Base-by-base conservation (phyloP, 768 basidiomycete genomes). In the Lactarius indigo region DNA sequence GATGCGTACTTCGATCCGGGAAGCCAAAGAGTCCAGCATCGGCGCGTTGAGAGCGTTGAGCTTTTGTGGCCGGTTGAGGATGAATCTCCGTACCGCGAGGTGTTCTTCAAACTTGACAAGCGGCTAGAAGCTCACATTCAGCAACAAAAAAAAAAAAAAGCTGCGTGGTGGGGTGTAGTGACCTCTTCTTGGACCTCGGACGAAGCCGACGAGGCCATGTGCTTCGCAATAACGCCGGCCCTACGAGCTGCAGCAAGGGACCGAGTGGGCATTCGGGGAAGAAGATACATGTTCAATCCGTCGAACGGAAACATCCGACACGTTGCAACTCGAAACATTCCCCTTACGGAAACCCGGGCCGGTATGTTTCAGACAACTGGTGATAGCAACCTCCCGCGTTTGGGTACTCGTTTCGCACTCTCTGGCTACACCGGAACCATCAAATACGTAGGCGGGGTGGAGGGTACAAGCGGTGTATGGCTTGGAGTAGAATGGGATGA, bases 401-500 rank as follows among this genome's bases (percentile, higher is more conserved):
- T 82, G 41, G 88, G 86, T 65, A 79, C 84, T 55, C 85, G 92
- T 63, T 79, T 93, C 71, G 76, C 69, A 69, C 75, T 83, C 62
- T 77, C 80, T 61, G 84, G 81, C 23, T 74, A 86, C 71, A 73
- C 84, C 54, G 93, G 90, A 2, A 93, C 91, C 5, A 76, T 96
- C 68, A 85, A 77, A 76, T 95, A 84, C 73, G 76, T 83, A 17
- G 94, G 94, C 2, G 69, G 75, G 1, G 86, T 96, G 23, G 78
- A 84, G 20, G 83, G 83, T 17, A 86, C 91, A 0, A 72, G 77
- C 3, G 92, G 91, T 4, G 71, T 76, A 15, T 98, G 96, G 96
- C 81, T 95, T n/a, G 96, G 96, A n/a, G 84, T 98, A 57, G 96
- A 98, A 78, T 98, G 96, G 92, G 96, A 98, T 73, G 88, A 94